Evolutionary conservation across 495 filamentous ascomycete species (phyloP).

Genomic region (Hypomontagnella submonticulosa): DNA sequence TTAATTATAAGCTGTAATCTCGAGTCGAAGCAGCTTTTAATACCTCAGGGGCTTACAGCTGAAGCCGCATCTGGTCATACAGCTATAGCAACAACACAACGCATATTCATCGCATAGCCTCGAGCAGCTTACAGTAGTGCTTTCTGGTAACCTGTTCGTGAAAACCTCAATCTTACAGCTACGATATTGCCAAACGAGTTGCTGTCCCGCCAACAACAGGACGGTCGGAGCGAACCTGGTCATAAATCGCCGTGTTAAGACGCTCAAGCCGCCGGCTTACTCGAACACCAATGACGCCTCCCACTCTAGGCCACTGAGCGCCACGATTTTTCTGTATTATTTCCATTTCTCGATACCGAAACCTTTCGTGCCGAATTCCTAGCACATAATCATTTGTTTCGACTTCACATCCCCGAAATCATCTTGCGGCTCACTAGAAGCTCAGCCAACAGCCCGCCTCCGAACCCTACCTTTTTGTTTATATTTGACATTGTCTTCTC

Average conservation of each 20-base stretch:
- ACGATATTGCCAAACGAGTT: constrained; percentile 21
- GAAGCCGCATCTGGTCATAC: constrained; percentile 9
- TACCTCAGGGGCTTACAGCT: background rate
- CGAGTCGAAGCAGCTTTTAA: constrained; percentile 9
- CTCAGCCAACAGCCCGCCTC: background rate
- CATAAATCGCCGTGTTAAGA: constrained; percentile 35
- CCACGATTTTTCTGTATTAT: constrained; percentile 12
- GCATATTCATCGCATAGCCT: constrained; percentile 6
- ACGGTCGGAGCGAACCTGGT: constrained; percentile 30
- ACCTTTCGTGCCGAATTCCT: constrained; percentile 3
- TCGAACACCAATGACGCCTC: constrained; percentile 38
- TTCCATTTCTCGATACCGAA: constrained; percentile 25
- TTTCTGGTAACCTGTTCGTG: constrained; percentile 9
- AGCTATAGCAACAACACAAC: background rate
- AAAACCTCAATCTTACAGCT: constrained; percentile 4
- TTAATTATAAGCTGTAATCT: constrained; percentile 16
- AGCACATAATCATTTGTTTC: constrained; percentile 3
- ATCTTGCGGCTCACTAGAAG: background rate
- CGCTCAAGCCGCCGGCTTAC: constrained; percentile 38
- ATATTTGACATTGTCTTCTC: background rate
- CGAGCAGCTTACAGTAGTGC: background rate
- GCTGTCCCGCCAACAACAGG: constrained; percentile 21
- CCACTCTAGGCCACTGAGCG: constrained; percentile 22
- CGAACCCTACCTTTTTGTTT: background rate
- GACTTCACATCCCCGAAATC: background rate